These are phyloP conservation scores for Pythium aristosporum DNA, from an alignment of 352 stramenopile species.

Conservation along the genomic window DNA sequence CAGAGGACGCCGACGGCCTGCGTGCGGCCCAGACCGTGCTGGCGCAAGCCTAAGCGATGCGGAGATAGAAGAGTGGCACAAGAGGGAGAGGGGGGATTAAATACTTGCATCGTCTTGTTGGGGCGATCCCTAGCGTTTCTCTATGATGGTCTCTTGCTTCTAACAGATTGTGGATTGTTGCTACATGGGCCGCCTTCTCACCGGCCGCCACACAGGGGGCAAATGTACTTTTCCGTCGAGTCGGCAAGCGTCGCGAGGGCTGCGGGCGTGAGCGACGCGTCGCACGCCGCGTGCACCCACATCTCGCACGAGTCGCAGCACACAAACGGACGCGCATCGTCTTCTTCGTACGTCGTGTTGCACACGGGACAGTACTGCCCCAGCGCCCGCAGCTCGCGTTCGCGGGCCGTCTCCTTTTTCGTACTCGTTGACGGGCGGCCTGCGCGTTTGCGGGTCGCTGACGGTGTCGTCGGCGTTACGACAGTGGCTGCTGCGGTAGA, in stretches of 20 bases:
- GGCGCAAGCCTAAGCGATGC: neutral
- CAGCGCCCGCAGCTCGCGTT: slow-evolving; percentile 71
- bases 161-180: neutral
- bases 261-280: slow-evolving; percentile 66
- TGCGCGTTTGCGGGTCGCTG: slow-evolving; percentile 43
- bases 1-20: slow-evolving; percentile 2
- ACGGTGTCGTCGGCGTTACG: slow-evolving; percentile 6
- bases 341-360: slow-evolving; percentile 83
- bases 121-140: neutral
- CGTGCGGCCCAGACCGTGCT: slow-evolving; percentile 15
- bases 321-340: slow-evolving; percentile 83
- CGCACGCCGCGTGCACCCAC: slow-evolving; percentile 81
- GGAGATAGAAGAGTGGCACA: neutral
- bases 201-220: slow-evolving; percentile 66
- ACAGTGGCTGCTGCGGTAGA: slow-evolving; percentile 16
- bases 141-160: slow-evolving; percentile 1
- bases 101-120: slow-evolving; percentile 7
- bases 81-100: slow-evolving; percentile 5
- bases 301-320: slow-evolving; percentile 89
- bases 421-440: slow-evolving; percentile 18
- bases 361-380: slow-evolving; percentile 88
- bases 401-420: slow-evolving; percentile 69
- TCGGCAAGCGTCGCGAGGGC: slow-evolving; percentile 61
- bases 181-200: too few species aligned
- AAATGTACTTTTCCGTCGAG: slow-evolving; percentile 86